These are phyloP conservation scores for Suillus weaverae DNA, from an alignment of 768 basidiomycete species.

Conservation along the genomic window DNA sequence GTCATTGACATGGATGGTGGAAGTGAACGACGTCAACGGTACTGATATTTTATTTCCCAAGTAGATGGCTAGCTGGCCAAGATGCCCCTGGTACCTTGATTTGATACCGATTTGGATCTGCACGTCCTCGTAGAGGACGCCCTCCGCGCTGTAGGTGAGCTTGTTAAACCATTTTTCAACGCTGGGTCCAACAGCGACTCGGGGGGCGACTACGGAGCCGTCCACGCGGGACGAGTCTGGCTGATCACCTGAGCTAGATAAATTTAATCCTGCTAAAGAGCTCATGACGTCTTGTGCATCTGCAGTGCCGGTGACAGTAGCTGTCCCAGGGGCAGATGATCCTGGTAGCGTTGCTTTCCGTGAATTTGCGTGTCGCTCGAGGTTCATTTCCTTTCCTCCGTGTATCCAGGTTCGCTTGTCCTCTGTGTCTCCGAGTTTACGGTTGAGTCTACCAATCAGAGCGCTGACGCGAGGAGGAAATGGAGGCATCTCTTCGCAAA, in stretches of 20 bases:
- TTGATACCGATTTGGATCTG: constrained; percentile 96
- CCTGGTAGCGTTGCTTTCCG: constrained; percentile 44
- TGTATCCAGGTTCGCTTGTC: constrained; percentile 96
- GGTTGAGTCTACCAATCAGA: constrained; percentile 81
- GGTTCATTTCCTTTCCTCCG: constrained; percentile 89
- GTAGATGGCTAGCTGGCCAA: constrained; percentile 92
- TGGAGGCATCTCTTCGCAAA: constrained; percentile 99
- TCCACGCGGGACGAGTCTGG: constrained; percentile 17
- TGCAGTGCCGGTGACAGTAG: constrained; percentile 35
- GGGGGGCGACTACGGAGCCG: constrained; percentile 44
- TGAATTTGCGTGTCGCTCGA: constrained; percentile 67
- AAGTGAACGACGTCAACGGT: constrained; percentile 89
- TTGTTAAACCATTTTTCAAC: constrained; percentile 90
- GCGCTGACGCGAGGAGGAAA: constrained; percentile 96
- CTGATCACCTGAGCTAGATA: constrained; percentile 38
- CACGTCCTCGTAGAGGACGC: constrained; percentile 92
- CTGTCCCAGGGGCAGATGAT: constrained; percentile 36
- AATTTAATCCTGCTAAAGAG: constrained; percentile 82
- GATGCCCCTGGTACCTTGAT: constrained; percentile 92
- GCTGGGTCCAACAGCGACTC: constrained; percentile 64
- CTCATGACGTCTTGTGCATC: constrained; percentile 60
- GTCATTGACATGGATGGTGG: constrained; percentile 72
- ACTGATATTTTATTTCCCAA: constrained; percentile 93
- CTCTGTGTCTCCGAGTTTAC: constrained; percentile 88
- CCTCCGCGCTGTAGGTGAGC: constrained; percentile 76